Conservation (phyloP, 2,329 filamentous ascomycete genomes). For the Aulographum hederae region DNA sequence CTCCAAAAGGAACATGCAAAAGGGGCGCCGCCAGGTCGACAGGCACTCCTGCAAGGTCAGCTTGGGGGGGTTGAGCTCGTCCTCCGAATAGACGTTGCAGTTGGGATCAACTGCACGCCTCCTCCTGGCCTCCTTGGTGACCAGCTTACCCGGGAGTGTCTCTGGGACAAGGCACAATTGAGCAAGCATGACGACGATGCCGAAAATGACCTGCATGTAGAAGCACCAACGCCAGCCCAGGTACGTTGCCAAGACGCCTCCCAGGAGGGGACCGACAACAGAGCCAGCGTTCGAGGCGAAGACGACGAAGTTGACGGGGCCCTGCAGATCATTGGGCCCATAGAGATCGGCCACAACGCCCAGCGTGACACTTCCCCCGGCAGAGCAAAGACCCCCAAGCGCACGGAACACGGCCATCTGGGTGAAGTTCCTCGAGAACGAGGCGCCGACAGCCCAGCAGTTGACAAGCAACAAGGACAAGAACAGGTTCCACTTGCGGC, state of each 20-base stretch:
- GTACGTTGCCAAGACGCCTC: constrained; percentile 29
- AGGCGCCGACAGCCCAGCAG: constrained; percentile 31
- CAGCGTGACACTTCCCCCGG: constrained; percentile 43
- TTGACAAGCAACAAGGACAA: constrained; percentile 33
- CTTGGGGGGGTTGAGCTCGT: constrained; percentile 30
- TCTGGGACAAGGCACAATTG: constrained; percentile 57
- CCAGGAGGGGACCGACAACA: constrained; percentile 34
- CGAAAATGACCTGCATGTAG: constrained; percentile 71
- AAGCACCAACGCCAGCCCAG: constrained; percentile 52
- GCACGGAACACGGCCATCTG: constrained; percentile 25
- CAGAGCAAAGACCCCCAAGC: constrained; percentile 40
- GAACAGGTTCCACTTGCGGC: constrained; percentile 33
- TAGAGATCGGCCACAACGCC: constrained; percentile 48
- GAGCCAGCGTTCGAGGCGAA: constrained; percentile 37
- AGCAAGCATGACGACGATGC: constrained; percentile 44
- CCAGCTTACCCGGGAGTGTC: constrained; percentile 57
- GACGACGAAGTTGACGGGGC: constrained; percentile 41
- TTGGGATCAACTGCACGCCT: constrained; percentile 45
- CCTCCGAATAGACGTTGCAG: constrained; percentile 53
- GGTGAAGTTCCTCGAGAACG: too few species aligned
- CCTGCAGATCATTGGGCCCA: constrained; percentile 36
- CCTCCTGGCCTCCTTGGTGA: constrained; percentile 63
- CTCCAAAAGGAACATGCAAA: constrained; percentile 55
- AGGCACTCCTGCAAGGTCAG: constrained; percentile 24
- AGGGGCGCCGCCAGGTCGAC: constrained; percentile 42